Base-by-base conservation (phyloP, 75 land plant genomes). In the Azolla pinnata region DNA sequence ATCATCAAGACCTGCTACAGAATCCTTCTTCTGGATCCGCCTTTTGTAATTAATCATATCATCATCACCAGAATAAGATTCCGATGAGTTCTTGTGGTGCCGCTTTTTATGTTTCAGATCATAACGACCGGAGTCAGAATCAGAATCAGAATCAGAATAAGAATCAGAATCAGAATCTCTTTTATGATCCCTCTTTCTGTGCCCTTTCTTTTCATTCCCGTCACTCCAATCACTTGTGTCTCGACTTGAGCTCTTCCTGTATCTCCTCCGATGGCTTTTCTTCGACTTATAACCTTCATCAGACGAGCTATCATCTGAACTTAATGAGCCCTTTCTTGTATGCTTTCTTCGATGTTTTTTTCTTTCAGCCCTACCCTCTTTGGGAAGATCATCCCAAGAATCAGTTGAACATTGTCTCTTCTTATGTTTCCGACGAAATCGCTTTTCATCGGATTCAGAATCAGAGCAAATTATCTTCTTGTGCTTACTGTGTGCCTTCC, bases 371-470 rank as follows among this genome's bases (percentile, higher is more conserved):
- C 42, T 59, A 1, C 35, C 61, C 24, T 0, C 65, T 24, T 33
- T 44, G 7, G 14, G 34, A 30, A 32, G 27, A 46, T 66, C 62
- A 57, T 29, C 68, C 57, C 28, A 38, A 18, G 62, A 19, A 28
- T 28, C 60, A 18, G 28, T 18, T 30, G 64, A 59, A 17, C 40
- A 45, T 20, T 33, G 12, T 29, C 54, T 67, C 66, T 69, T 77
- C 56, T 71, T 66, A 53, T 82, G 74, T 68, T 66, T 85, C 63
- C 68, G 74, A 38, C 66, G 78, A 47, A 48, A 31, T 52, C 72
- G 73, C 8, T 76, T 72, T 62, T 59, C 68, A 34, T 72, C 79
- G 54, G 66, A 63, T 44, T 63, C 68, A 9, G 83, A 82, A 8
- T 42, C 74, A 2, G 95, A 85, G 0, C 32, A 24, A 1, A 69